phyloP scores from a whole-genome alignment of 495 filamentous ascomycete genomes.

The Aspergillus egyptiacus region DNA sequence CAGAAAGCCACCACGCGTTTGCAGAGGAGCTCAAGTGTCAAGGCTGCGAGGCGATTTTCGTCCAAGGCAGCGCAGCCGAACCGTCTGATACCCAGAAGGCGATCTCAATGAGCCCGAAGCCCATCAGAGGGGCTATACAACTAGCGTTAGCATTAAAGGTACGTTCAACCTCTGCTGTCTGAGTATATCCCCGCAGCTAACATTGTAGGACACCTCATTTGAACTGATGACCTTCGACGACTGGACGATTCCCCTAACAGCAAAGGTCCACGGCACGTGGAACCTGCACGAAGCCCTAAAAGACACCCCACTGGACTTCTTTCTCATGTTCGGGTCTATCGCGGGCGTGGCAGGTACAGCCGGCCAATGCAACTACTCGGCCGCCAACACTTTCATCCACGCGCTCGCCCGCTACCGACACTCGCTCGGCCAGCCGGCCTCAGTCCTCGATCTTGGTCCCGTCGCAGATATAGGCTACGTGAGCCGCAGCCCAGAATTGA shows the following conservation, averaged over 20 bases:
- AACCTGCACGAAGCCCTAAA: conserved; percentile 51
- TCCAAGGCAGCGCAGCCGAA: conserved; percentile 19
- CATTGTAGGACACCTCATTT: conserved; percentile 10
- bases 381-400: conserved; percentile 33
- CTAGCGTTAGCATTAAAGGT: conserved; percentile 27
- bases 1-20: conserved; percentile 18
- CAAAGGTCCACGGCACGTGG: conserved; percentile 44
- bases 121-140: conserved; percentile 33
- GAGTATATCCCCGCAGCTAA: too few relatives aligned
- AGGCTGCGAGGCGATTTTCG: conserved; percentile 20
- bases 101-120: conserved; percentile 5
- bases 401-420: conserved; percentile 29
- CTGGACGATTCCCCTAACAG: conserved; percentile 27
- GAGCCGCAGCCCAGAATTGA: not conserved
- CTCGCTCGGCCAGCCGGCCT: conserved; percentile 21
- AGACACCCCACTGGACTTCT: conserved; percentile 37
- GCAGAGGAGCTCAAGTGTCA: conserved; percentile 31
- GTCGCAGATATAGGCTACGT: not conserved
- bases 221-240: conserved; percentile 35
- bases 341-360: conserved; percentile 27
- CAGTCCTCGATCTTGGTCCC: not conserved
- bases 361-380: conserved; percentile 33
- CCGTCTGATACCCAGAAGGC: conserved; percentile 15
- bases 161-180: not conserved
- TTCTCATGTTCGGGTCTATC: conserved; percentile 38